phyloP scores from a whole-genome alignment of 495 filamentous ascomycete species.

The Xylaria castorea region DNA sequence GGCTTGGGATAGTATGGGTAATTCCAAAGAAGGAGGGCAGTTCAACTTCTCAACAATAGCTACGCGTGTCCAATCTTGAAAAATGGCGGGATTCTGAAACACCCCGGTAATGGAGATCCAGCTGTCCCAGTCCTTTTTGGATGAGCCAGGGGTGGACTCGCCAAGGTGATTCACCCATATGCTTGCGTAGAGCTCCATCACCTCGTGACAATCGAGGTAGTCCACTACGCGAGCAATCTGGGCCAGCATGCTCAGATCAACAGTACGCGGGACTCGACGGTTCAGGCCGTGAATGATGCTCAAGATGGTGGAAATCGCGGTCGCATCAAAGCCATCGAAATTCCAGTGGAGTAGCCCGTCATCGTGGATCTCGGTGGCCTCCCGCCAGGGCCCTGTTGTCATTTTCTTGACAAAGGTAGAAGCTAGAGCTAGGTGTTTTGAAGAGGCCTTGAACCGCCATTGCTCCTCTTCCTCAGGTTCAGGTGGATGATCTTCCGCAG shows the following conservation, averaged over 20 bases:
- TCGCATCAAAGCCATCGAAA: constrained; percentile 47
- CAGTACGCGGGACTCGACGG: constrained; percentile 46
- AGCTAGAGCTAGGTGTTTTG: constrained; percentile 56
- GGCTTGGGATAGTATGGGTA: constrained; percentile 10
- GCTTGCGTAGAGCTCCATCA: constrained; percentile 50
- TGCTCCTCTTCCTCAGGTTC: constrained; percentile 4
- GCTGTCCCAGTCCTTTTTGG: constrained; percentile 11
- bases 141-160: background rate
- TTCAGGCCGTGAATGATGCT: constrained; percentile 59
- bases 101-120: constrained; percentile 19
- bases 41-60: constrained; percentile 14
- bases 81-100: constrained; percentile 1
- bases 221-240: constrained; percentile 60
- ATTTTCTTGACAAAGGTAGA: constrained; percentile 56
- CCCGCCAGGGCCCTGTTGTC: constrained; percentile 47
- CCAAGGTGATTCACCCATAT: constrained; percentile 47
- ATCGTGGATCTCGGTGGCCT: constrained; percentile 38
- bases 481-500: too few species aligned
- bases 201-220: constrained; percentile 57
- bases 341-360: constrained; percentile 53
- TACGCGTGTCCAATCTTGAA: constrained; percentile 10
- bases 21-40: background rate
- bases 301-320: constrained; percentile 56
- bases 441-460: constrained; percentile 53
- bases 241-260: constrained; percentile 56